Percentiles rank a stretch among this genome's conserved stretches.
These are phyloP conservation scores for Chaetomium tenue DNA, from an alignment of 495 filamentous ascomycete species.

Conservation along the genomic window DNA sequence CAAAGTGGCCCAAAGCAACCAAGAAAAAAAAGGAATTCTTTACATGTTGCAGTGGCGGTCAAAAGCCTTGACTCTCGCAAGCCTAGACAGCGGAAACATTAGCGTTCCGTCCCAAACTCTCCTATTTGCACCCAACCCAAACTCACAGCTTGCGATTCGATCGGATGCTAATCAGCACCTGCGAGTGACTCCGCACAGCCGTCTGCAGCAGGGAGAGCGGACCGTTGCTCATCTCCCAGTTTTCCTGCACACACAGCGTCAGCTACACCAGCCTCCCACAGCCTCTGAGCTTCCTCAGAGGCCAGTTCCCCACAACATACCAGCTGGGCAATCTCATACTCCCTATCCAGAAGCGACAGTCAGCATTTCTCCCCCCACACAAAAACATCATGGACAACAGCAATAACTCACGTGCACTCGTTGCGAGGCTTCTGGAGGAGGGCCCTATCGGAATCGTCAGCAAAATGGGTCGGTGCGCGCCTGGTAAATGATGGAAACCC, in stretches of 20 bases:
- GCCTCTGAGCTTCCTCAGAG: not conserved
- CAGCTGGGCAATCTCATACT: constrained; percentile 36
- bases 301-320: constrained; percentile 18
- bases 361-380: not conserved
- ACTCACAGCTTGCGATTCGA: constrained; percentile 73
- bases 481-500: not conserved
- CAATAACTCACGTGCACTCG: constrained; percentile 35
- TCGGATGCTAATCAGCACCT: constrained; percentile 86
- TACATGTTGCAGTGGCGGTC: constrained; percentile 42
- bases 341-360: constrained; percentile 15
- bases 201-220: constrained; percentile 80
- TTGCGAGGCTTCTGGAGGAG: constrained; percentile 35
- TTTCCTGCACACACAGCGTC: constrained; percentile 21
- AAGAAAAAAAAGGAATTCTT: constrained; percentile 9
- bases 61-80: constrained; percentile 51
- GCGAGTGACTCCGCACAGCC: constrained; percentile 79
- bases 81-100: constrained; percentile 34
- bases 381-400: not conserved
- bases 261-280: not conserved
- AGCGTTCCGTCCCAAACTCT: not conserved
- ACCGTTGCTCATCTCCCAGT: constrained; percentile 36
- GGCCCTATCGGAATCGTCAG: constrained; percentile 23
- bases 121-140: not conserved
- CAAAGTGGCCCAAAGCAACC: not conserved
- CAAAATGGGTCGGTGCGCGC: not conserved